Conservation (phyloP, 1,284 basidiomycete species). For the Retiboletus flavoniger region DNA sequence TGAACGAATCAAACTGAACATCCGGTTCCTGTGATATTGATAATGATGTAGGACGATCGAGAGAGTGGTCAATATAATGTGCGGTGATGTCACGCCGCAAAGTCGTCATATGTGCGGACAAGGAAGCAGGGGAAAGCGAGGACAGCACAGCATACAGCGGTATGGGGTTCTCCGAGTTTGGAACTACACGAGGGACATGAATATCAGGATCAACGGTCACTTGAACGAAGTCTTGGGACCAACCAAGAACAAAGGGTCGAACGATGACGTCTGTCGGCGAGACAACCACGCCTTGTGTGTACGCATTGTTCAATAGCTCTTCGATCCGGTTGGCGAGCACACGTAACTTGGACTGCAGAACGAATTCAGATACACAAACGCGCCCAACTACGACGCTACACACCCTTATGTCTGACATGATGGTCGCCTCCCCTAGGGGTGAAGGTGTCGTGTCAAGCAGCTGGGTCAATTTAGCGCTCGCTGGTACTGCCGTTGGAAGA, state of each 20-base stretch:
- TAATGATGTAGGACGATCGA: constrained; percentile 52
- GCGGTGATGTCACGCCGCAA: constrained; percentile 64
- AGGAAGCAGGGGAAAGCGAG: constrained; percentile 54
- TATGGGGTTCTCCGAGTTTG: constrained; percentile 51
- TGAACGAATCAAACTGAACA: constrained; percentile 13
- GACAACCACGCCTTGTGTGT: constrained; percentile 53
- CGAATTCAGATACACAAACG: constrained; percentile 4
- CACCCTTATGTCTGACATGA: constrained; percentile 61
- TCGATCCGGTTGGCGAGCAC: constrained; percentile 58
- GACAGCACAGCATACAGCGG: constrained; percentile 55
- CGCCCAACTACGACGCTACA: constrained; percentile 14
- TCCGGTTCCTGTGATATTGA: constrained; percentile 39
- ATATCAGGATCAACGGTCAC: background rate
- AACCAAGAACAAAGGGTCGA: constrained; percentile 57
- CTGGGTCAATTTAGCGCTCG: constrained; percentile 42
- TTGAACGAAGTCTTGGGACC: constrained; percentile 13
- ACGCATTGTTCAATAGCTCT: constrained; percentile 72
- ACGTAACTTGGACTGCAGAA: constrained; percentile 50
- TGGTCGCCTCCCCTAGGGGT: constrained; percentile 50
- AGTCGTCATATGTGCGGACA: constrained; percentile 54
- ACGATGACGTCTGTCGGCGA: constrained; percentile 50
- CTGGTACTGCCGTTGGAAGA: constrained; percentile 57
- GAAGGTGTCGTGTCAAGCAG: constrained; percentile 49
- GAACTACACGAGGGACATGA: constrained; percentile 41
- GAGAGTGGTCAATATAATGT: constrained; percentile 58